phyloP scores from a whole-genome alignment of 2,329 filamentous ascomycete species.

The Diplodia intermedia region DNA sequence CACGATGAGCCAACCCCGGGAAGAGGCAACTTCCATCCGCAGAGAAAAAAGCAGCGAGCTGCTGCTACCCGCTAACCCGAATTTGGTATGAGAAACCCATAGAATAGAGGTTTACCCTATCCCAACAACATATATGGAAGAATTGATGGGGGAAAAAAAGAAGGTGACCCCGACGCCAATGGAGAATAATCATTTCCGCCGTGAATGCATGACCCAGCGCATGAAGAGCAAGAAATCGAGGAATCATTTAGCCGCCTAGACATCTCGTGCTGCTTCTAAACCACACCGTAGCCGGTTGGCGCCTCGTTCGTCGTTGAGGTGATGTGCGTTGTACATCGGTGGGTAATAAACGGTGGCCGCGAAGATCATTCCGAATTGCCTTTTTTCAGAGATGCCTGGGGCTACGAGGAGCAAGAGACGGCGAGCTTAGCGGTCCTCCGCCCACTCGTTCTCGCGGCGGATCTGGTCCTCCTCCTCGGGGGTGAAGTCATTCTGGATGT shows the following conservation, averaged over 20 bases:
- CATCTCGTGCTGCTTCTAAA: background rate
- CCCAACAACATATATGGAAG: slow-evolving; percentile 10
- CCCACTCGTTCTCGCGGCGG: slow-evolving; percentile 62
- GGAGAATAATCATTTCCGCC: slow-evolving; percentile 5
- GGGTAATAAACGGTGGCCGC: background rate
- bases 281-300: background rate
- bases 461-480: slow-evolving; percentile 98
- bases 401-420: background rate
- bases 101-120: slow-evolving; percentile 16
- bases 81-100: background rate
- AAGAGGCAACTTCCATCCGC: background rate
- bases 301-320: background rate
- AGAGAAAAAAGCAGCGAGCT: background rate
- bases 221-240: background rate
- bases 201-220: slow-evolving; percentile 21
- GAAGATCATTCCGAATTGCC: background rate
- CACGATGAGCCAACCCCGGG: background rate
- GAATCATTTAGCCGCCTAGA: background rate
- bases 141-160: background rate
- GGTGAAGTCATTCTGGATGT: slow-evolving; percentile 99
- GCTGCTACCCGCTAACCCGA: background rate
- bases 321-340: background rate
- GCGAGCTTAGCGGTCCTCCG: slow-evolving; percentile 43
- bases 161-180: background rate
- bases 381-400: too few species aligned